These are phyloP conservation scores for Botrytis medusae DNA, from an alignment of 2,329 filamentous ascomycete species.

Conservation along the genomic window DNA sequence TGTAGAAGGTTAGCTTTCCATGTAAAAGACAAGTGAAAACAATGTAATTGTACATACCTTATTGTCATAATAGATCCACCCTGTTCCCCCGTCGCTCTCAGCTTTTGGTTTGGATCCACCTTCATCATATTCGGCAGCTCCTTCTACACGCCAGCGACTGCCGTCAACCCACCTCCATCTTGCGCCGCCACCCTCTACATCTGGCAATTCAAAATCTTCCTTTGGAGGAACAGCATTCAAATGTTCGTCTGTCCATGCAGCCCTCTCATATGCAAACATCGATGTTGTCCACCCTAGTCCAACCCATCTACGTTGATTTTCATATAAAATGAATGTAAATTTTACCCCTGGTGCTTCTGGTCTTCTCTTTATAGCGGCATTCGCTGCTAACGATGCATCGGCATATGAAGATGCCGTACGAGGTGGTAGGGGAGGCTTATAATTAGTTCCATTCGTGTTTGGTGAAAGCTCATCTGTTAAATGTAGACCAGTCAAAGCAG, in stretches of 20 bases:
- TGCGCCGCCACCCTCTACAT: constrained; percentile 62
- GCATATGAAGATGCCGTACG: constrained; percentile 32
- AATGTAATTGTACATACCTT: constrained; percentile 59
- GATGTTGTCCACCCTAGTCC: constrained; percentile 93
- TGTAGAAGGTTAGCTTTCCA: constrained; percentile 42
- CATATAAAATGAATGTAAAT: constrained; percentile 95
- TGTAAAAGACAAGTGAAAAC: not conserved
- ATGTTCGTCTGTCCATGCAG: constrained; percentile 95
- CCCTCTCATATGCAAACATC: constrained; percentile 84
- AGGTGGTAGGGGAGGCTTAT: constrained; percentile 39
- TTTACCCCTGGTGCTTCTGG: constrained; percentile 75
- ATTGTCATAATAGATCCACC: constrained; percentile 98
- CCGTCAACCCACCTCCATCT: constrained; percentile 81
- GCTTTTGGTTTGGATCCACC: constrained; percentile 44
- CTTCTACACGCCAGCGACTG: constrained; percentile 85
- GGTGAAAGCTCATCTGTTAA: constrained; percentile 55
- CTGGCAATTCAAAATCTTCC: constrained; percentile 68
- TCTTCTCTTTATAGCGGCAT: constrained; percentile 39
- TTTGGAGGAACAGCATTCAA: constrained; percentile 76
- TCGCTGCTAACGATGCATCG: constrained; percentile 40
- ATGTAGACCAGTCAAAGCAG: constrained; percentile 75
- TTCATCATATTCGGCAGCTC: constrained; percentile 56
- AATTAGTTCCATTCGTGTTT: constrained; percentile 27
- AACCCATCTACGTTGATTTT: constrained; percentile 94
- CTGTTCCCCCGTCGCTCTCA: constrained; percentile 54